phyloP scores from a whole-genome alignment of 192 early-diverging fungal genomes.

The Allomyces macrogynus region DNA sequence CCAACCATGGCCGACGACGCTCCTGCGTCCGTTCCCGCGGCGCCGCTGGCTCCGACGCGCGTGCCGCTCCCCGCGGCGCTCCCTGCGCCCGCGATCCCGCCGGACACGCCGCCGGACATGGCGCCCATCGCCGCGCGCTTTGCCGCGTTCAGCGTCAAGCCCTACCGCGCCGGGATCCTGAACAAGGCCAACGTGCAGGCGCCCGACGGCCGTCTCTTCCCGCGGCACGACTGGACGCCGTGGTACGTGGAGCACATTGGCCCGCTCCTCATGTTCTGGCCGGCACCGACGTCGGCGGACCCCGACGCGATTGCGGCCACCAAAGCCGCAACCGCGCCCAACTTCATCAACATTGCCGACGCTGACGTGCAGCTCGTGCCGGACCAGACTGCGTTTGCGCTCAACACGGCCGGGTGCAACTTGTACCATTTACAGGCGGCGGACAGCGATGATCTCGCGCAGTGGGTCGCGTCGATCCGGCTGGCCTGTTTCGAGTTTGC shows the following conservation, averaged over 20 bases:
- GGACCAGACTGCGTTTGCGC: slow-evolving; percentile 33
- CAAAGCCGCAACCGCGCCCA: slow-evolving; percentile 28
- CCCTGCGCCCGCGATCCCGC: slow-evolving; percentile 10
- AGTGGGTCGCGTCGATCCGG: slow-evolving; percentile 50
- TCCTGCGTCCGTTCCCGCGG: too few relatives aligned
- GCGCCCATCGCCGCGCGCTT: slow-evolving; percentile 27
- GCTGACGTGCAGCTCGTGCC: slow-evolving; percentile 33
- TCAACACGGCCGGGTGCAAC: slow-evolving; percentile 51
- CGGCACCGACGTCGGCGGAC: slow-evolving; percentile 3
- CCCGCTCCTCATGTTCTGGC: slow-evolving; percentile 41
- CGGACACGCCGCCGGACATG: slow-evolving; percentile 17
- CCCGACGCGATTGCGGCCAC: slow-evolving; percentile 12
- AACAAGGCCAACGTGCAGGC: slow-evolving; percentile 43
- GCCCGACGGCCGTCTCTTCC: slow-evolving; percentile 35
- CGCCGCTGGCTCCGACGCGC: too few relatives aligned
- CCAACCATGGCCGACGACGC: too few relatives aligned
- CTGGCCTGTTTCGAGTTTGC: slow-evolving; percentile 53
- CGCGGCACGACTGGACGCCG: slow-evolving; percentile 42
- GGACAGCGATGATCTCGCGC: slow-evolving; percentile 30
- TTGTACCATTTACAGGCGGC: slow-evolving; percentile 40
- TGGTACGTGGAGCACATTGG: slow-evolving; percentile 56
- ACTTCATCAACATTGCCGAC: slow-evolving; percentile 60
- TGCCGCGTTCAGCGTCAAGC: slow-evolving; percentile 44
- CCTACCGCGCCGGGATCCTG: slow-evolving; percentile 49
- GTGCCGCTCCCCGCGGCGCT: not conserved